phyloP scores from a whole-genome alignment of 371 early-diverging fungal genomes.

The Apophysomyces sp. region DNA sequence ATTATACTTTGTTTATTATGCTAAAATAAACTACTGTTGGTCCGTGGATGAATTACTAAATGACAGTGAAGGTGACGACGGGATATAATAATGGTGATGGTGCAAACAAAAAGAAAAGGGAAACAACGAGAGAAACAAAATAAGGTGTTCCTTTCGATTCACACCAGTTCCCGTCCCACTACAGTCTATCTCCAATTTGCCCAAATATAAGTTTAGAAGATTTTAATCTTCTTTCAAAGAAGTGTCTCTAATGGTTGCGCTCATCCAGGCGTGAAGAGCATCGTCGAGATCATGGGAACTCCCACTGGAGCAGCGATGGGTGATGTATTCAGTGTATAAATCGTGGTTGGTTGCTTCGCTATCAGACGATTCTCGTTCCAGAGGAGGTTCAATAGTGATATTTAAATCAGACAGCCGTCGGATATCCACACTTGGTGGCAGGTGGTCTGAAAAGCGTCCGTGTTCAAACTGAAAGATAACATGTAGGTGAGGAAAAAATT shows the following conservation, averaged over 20 bases:
- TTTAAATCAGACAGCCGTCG: slow-evolving; percentile 46
- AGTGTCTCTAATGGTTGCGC: background rate
- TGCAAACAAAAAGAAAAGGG: too few species aligned
- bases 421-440: slow-evolving; percentile 23
- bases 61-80: too few species aligned
- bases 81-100: too few species aligned
- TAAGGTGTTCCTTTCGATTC: too few species aligned
- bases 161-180: too few species aligned
- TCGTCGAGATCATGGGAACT: background rate
- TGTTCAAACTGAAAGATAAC: slow-evolving; percentile 31
- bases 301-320: background rate
- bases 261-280: background rate
- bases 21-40: too few species aligned
- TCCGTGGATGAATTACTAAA: too few species aligned
- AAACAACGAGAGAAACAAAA: too few species aligned
- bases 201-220: too few species aligned
- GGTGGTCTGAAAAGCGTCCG: slow-evolving; percentile 22
- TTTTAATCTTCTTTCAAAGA: background rate
- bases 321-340: background rate
- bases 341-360: background rate
- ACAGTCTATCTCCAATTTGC: too few species aligned
- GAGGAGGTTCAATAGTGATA: slow-evolving; percentile 36
- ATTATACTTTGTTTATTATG: too few species aligned
- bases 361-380: slow-evolving; percentile 13
- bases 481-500: background rate